These are phyloP conservation scores for Hypoxylon fragiforme DNA, from an alignment of 495 filamentous ascomycete genomes.

Conservation along the genomic window DNA sequence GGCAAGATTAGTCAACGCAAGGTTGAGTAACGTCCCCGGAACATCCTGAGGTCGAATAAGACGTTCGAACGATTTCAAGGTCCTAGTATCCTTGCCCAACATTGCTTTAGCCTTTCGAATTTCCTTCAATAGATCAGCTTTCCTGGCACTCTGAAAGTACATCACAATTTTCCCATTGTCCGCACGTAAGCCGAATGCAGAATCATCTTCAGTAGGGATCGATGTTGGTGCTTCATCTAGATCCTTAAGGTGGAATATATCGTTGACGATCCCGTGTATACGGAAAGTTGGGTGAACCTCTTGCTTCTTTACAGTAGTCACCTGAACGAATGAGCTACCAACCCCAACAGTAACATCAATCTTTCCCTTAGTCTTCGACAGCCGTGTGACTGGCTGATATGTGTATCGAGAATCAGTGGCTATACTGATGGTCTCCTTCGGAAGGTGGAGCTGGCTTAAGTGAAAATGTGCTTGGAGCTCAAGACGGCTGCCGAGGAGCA, in stretches of 20 bases:
- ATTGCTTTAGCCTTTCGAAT: slow-evolving; percentile 63
- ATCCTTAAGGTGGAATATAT: slow-evolving; percentile 66
- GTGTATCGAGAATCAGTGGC: slow-evolving; percentile 64
- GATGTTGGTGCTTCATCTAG: slow-evolving; percentile 65
- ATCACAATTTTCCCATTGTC: slow-evolving; percentile 69
- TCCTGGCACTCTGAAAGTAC: slow-evolving; percentile 66
- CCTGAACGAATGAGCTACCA: slow-evolving; percentile 67
- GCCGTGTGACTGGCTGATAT: slow-evolving; percentile 63
- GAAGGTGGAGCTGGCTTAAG: slow-evolving; percentile 62
- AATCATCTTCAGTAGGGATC: slow-evolving; percentile 65
- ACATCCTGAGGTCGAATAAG: slow-evolving; percentile 69
- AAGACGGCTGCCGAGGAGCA: slow-evolving; percentile 60
- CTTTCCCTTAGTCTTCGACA: slow-evolving; percentile 67
- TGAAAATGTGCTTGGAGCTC: slow-evolving; percentile 68
- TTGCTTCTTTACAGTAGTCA: slow-evolving; percentile 67
- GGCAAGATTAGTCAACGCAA: slow-evolving; percentile 65
- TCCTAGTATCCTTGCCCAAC: slow-evolving; percentile 60
- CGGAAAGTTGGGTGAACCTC: slow-evolving; percentile 61
- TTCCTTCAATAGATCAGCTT: slow-evolving; percentile 61
- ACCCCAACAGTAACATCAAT: slow-evolving; percentile 68
- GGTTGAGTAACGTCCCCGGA: slow-evolving; percentile 65
- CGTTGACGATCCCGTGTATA: slow-evolving; percentile 64
- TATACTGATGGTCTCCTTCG: slow-evolving; percentile 68
- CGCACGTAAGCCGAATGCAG: slow-evolving; percentile 66
- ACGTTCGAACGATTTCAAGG: slow-evolving; percentile 59